These are phyloP conservation scores for Entelexis sorbosivorans DNA, from an alignment of 1,139 yeast species.

Conservation along the genomic window DNA sequence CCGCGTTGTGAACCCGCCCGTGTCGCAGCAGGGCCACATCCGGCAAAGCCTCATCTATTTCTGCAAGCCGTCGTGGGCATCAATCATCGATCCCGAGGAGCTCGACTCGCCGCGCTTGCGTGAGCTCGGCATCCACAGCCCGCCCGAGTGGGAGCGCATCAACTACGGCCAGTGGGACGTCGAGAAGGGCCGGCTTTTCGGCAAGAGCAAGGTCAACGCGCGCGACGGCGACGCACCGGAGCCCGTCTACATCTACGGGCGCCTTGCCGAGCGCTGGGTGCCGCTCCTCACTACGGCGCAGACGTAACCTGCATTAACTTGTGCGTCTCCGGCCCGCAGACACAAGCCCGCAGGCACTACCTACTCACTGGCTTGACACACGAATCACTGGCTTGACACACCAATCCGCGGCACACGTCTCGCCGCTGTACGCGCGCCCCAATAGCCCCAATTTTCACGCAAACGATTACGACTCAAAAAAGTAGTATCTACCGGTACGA, in stretches of 20 bases:
- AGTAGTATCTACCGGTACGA: too few species aligned
- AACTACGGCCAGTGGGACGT: conserved; percentile 36
- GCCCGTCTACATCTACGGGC: conserved; percentile 33
- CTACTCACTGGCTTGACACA: too few species aligned
- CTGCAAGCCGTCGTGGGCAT: conserved; percentile 32
- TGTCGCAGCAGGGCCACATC: conserved; percentile 34
- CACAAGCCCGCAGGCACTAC: too few species aligned
- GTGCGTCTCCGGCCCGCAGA: too few species aligned
- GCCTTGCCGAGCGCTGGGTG: conserved; percentile 37
- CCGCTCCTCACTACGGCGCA: conserved; percentile 5
- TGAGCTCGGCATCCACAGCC: conserved; percentile 31
- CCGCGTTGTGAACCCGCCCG: conserved; percentile 37
- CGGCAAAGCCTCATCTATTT: conserved; percentile 40
- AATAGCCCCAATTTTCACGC: too few species aligned
- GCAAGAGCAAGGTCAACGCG: conserved; percentile 28
- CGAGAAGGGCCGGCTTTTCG: conserved; percentile 37
- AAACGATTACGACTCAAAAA: too few species aligned
- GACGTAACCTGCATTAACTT: too few species aligned
- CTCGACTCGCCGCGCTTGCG: conserved; percentile 34
- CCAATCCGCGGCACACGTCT: too few species aligned
- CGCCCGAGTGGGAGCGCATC: conserved; percentile 35
- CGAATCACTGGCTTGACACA: too few species aligned
- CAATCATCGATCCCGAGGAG: conserved; percentile 36
- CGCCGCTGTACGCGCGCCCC: too few species aligned
- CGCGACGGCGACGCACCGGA: conserved; percentile 35